Base-by-base conservation (phyloP, 2,329 filamentous ascomycete genomes). In the Ophiostoma quercus region DNA sequence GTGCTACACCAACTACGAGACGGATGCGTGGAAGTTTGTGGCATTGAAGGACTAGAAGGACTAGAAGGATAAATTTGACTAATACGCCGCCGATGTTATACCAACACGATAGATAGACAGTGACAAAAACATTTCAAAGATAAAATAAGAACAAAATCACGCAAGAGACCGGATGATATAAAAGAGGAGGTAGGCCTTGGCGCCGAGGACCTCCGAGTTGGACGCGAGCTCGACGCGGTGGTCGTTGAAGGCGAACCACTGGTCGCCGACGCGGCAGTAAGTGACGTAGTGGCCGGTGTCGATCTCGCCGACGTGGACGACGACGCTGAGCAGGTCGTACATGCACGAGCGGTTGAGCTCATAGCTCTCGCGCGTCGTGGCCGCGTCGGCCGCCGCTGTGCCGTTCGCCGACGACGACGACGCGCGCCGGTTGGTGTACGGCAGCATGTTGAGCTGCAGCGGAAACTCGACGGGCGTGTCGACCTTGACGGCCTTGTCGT, bases 231-330 rank as follows among this genome's bases (percentile, higher is more conserved):
- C 92, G 32, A 98, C 94, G 77, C 92, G 93, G 78, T 95, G 94
- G 77, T 98, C 94, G 76, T 98, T 96, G 80, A 97, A 97, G 69
- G 92, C 88, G 78, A 97, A 96, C 94, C 94, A 98, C 85, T 96
- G 87, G 69, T 92, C 90, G 4, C 89, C 91, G 71, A 94, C 90
- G 66, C 92, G 84, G 71, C 91, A 93, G 78, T 96, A 97, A n/a
- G 90, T 92, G 70, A 94, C 88, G 76, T 96, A 97, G 77, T 97
- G 93, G 19, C 94, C 94, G 1, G 92, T 93, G 75, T 97, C 93
- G 70, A 97, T 90, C 78, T 94, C 92, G 68, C 94, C 94, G 71
- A 96, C 92, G 76, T 98, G 94, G 54, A 97, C 94, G 29, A 98
- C 90, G 2, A 97, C 94, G 72, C 91, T 93, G 22, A 94, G 85